These are phyloP conservation scores for Diutina catenulata DNA, from an alignment of 1,139 yeast species.

Conservation along the genomic window DNA sequence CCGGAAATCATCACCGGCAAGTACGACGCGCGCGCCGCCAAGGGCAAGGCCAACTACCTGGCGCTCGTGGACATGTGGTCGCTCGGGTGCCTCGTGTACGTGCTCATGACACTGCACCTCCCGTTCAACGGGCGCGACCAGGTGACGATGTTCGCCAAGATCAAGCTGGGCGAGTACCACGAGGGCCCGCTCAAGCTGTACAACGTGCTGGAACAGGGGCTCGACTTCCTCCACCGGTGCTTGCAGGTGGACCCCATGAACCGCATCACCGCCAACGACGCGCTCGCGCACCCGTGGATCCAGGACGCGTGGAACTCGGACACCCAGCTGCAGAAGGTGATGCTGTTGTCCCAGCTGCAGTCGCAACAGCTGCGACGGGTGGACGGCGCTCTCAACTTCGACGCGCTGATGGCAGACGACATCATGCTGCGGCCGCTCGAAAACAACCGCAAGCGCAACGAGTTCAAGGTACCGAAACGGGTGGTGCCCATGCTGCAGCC, in stretches of 20 bases:
- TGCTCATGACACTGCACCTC: constrained; percentile 77
- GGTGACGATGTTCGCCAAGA: constrained; percentile 68
- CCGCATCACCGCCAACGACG: constrained; percentile 62
- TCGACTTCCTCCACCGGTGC: constrained; percentile 56
- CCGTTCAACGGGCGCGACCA: constrained; percentile 93
- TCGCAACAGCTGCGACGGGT: constrained; percentile 49
- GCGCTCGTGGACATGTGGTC: constrained; percentile 95
- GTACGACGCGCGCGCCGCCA: constrained; percentile 24
- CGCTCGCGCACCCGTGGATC: constrained; percentile 64
- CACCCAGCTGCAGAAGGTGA: constrained; percentile 20
- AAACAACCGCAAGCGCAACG: constrained; percentile 10
- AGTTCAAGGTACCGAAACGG: constrained; percentile 32
- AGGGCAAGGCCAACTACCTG: constrained; percentile 41
- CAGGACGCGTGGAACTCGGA: constrained; percentile 20
- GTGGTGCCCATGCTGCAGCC: constrained; percentile 33
- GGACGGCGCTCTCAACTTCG: constrained; percentile 17
- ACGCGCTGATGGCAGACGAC: constrained; percentile 8
- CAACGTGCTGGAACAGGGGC: constrained; percentile 50
- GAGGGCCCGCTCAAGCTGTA: constrained; percentile 65
- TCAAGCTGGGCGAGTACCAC: constrained; percentile 68
- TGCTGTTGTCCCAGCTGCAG: constrained; percentile 60
- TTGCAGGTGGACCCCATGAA: constrained; percentile 64
- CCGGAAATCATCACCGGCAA: constrained; percentile 86
- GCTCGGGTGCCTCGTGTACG: constrained; percentile 74
- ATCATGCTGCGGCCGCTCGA: constrained; percentile 1